Conservation (phyloP, 2,329 filamentous ascomycete genomes). For the Trichoderma gracile region DNA sequence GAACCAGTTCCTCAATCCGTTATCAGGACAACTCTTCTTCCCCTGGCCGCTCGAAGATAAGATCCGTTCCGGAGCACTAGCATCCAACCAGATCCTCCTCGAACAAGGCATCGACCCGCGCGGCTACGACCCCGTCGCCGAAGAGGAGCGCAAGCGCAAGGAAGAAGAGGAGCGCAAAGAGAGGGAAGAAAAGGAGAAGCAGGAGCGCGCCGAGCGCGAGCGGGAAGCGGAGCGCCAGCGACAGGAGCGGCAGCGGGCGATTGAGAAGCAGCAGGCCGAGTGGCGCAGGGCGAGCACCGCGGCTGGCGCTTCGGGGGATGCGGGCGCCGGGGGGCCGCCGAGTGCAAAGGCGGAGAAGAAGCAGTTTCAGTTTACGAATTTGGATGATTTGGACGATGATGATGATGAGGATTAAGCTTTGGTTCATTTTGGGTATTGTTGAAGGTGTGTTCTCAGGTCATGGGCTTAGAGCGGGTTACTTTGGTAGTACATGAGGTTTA, state of each 20-base stretch:
- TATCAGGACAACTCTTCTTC: constrained; percentile 62
- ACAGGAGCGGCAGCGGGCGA: constrained; percentile 47
- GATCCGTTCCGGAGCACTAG: constrained; percentile 69
- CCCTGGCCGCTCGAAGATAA: constrained; percentile 75
- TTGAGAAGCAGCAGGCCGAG: constrained; percentile 46
- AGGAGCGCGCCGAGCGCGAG: constrained; percentile 50
- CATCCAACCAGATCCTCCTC: constrained; percentile 60
- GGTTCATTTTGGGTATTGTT: too few relatives aligned
- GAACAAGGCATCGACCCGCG: constrained; percentile 64
- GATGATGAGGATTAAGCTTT: constrained; percentile 41
- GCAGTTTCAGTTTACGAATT: constrained; percentile 58
- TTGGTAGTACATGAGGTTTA: background rate
- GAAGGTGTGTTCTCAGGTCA: background rate
- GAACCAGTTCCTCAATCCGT: constrained; percentile 55
- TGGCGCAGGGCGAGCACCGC: constrained; percentile 44
- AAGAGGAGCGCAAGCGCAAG: constrained; percentile 52
- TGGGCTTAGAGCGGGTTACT: background rate
- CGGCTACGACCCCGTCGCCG: constrained; percentile 58
- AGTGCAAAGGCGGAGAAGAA: constrained; percentile 44
- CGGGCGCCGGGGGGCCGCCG: constrained; percentile 31
- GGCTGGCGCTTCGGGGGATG: constrained; percentile 32
- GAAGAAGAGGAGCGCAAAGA: constrained; percentile 53
- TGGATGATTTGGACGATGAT: constrained; percentile 56
- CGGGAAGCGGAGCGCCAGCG: constrained; percentile 40
- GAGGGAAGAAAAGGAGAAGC: constrained; percentile 49